phyloP scores from a whole-genome alignment of 2,329 filamentous ascomycete species.

The Epichloe scottii region DNA sequence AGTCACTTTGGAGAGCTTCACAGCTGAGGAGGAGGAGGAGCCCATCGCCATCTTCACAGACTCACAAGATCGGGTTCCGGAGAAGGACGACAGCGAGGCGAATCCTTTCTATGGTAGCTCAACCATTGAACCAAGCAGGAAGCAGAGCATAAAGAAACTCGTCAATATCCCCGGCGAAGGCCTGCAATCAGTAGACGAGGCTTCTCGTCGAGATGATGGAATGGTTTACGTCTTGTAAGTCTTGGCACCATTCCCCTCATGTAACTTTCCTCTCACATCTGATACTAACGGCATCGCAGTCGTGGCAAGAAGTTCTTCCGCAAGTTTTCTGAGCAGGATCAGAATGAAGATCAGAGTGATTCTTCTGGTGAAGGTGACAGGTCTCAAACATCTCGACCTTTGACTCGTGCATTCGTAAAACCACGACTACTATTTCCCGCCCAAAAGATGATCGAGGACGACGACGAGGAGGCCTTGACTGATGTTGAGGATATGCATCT shows the following conservation, averaged over 20 bases:
- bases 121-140: slow-evolving; percentile 29
- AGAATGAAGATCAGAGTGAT: slow-evolving; percentile 17
- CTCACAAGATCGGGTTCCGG: slow-evolving; percentile 63
- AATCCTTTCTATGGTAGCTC: slow-evolving; percentile 59
- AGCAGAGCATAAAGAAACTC: slow-evolving; percentile 42
- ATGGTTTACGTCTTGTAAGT: slow-evolving; percentile 70
- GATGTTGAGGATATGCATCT: slow-evolving; percentile 40
- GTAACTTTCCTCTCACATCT: background rate
- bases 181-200: slow-evolving; percentile 47
- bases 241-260: background rate
- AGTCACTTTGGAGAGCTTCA: slow-evolving; percentile 45
- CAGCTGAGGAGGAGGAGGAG: slow-evolving; percentile 40
- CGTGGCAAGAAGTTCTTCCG: slow-evolving; percentile 71
- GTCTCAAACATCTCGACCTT: slow-evolving; percentile 25
- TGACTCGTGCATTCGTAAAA: slow-evolving; percentile 58
- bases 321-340: slow-evolving; percentile 42
- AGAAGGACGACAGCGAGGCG: slow-evolving; percentile 48
- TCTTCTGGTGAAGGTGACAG: slow-evolving; percentile 23
- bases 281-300: slow-evolving; percentile 28
- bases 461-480: slow-evolving; percentile 48
- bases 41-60: slow-evolving; percentile 68
- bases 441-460: slow-evolving; percentile 31
- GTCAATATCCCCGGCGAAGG: slow-evolving; percentile 45
- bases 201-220: slow-evolving; percentile 54
- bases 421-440: slow-evolving; percentile 59